Evolutionary conservation across 352 stramenopile species (phyloP), one percentile per base, ranked within the genome.

Genomic region (Phytophthora ramorum): DNA sequence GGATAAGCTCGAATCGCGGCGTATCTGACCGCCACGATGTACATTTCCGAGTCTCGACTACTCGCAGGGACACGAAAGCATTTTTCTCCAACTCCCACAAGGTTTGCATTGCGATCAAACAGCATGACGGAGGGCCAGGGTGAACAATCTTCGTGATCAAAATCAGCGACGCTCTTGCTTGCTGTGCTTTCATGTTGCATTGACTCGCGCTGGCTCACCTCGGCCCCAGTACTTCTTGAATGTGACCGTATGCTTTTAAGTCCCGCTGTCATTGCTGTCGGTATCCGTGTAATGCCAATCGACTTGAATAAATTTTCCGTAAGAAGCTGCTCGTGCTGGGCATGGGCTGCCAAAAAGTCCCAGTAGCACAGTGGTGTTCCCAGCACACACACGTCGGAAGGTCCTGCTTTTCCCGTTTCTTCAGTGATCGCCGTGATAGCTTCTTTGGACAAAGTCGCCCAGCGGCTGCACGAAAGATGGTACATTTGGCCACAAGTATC

Each of bases 391-490:
- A 5, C 45, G 8, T 83, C 78, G 52, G 83, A 93, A 7, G 51
- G 12, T 9, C 48, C 17, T 12, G 69, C 49, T 17, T 68, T 66
- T 35, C 40, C 58, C 7, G 44, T 7, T 43, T 55, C 37, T 37
- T 24, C n/a, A 17, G n/a, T 41, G 38, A 68, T 63, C 0, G 13
- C 19, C 35, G 44, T 51, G 5, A 63, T 38, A n/a, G 66, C 52
- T 47, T 76, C 67, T 30, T 72, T 58, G 0, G 69, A 59, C 6
- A 93, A 63, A 7, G 24, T 47, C 1, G 69, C 69, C 85, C 85
- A 93, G 1, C 83, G 83, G 73, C 81, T 92, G 69, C 85, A 93
- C n/a, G 49, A 38, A 8, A 88, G 46, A 50, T 93, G 85, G 47
- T 81, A 89, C 19, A 76, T 81, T 61, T 92, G 81, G 0, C 69